A percentile compares a stretch with the other conserved stretches of the same genome.
Evolutionary conservation across 306 rosid species (phyloP).

Genomic region (Pyrus pyrifolia): DNA sequence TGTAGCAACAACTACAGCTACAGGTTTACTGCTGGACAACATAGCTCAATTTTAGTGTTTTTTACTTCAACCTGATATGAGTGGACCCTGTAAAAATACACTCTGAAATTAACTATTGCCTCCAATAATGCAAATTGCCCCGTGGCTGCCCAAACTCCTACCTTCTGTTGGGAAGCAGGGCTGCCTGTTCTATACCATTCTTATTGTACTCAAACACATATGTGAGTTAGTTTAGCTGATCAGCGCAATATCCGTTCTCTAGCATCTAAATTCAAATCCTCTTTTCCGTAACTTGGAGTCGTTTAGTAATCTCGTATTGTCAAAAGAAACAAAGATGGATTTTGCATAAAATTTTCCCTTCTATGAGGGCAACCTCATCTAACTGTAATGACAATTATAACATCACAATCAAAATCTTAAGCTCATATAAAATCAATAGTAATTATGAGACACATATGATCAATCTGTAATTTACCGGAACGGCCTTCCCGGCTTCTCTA

Average conservation of each 20-base stretch:
- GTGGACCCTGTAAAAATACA: neutral
- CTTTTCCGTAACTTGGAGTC: neutral
- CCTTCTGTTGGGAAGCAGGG: neutral
- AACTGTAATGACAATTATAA: neutral
- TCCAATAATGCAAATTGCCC: neutral
- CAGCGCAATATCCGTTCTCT: neutral
- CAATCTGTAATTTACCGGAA: constrained; percentile 31
- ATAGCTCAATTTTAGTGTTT: neutral
- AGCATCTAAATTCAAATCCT: neutral
- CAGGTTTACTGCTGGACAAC: neutral
- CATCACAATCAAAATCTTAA: neutral
- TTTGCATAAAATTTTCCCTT: neutral
- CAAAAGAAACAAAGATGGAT: neutral
- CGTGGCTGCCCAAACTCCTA: neutral
- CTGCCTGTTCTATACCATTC: neutral
- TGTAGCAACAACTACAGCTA: neutral
- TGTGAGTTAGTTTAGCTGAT: neutral
- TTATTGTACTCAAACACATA: neutral
- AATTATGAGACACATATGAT: neutral
- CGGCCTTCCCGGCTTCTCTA: constrained; percentile 69
- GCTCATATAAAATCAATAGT: neutral
- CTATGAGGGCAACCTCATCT: neutral
- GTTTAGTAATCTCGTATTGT: neutral
- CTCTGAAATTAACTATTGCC: neutral
- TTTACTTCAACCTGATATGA: neutral